These are phyloP conservation scores for Trypanosoma mega DNA, from an alignment of 208 protist genomes.

Conservation along the genomic window DNA sequence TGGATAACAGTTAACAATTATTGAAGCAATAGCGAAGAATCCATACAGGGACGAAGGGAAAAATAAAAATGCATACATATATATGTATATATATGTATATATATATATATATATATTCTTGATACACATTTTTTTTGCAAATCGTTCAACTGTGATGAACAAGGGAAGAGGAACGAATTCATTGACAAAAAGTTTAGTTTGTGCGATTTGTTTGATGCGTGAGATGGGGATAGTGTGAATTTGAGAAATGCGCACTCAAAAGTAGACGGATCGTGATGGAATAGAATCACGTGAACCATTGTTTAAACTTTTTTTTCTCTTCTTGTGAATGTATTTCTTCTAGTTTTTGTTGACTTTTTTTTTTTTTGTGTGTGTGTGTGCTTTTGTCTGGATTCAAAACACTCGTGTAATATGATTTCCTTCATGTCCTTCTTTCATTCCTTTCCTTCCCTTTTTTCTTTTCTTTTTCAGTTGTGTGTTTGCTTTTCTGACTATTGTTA, in stretches of 20 bases:
- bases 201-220: too few species aligned
- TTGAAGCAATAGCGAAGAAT: too few species aligned
- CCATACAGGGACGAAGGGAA: not conserved
- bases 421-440: slow-evolving; percentile 1
- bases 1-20: too few species aligned
- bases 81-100: not conserved
- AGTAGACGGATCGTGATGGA: not conserved
- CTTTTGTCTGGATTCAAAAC: not conserved
- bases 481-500: too few species aligned
- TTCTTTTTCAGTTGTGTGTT: too few species aligned
- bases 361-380: not conserved
- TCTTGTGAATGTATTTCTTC: not conserved
- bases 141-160: too few species aligned
- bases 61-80: slow-evolving; percentile 4
- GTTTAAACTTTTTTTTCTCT: not conserved
- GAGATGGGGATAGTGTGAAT: too few species aligned
- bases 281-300: too few species aligned
- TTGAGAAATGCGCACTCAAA: not conserved
- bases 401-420: not conserved
- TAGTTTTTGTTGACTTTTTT: not conserved
- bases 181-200: too few species aligned
- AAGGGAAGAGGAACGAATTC: too few species aligned
- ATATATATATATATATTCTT: too few species aligned
- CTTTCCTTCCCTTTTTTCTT: slow-evolving; percentile 6
- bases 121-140: too few species aligned